Evolutionary conservation across 257 asterid species (phyloP).

Genomic region (Solanum bulbocastanum): DNA sequence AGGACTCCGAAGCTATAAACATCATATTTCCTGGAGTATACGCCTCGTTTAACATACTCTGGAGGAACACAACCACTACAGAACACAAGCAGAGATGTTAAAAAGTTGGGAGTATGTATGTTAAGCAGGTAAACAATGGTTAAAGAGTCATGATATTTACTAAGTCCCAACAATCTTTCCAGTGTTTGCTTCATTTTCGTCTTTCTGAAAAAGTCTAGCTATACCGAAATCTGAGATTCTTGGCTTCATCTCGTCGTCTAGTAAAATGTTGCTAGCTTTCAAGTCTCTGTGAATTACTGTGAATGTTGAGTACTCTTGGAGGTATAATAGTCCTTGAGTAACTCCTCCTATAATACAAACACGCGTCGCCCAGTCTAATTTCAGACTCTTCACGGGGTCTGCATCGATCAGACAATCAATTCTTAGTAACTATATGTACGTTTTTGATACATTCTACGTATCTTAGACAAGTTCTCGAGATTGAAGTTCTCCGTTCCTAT

Average conservation of each 20-base stretch:
- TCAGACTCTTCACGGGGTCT: conserved; percentile 13
- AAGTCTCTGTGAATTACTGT: conserved; percentile 32
- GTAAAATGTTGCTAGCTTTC: conserved; percentile 25
- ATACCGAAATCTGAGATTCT: conserved; percentile 28
- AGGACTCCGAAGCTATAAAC: conserved; percentile 35
- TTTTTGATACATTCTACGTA: neutral
- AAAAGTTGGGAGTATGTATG: too few species aligned
- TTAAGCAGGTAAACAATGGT: neutral
- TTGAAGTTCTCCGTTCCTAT: neutral
- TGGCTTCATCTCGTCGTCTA: conserved; percentile 20
- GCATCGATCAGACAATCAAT: neutral
- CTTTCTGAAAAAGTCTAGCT: conserved; percentile 21
- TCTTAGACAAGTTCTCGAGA: neutral
- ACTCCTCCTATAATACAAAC: conserved; percentile 27
- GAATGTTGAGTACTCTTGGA: conserved; percentile 28
- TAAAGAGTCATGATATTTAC: conserved; percentile 7
- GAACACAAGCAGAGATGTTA: neutral
- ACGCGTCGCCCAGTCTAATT: conserved; percentile 20
- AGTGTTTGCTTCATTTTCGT: conserved; percentile 20
- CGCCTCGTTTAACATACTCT: conserved; percentile 25
- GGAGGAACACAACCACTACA: conserved; percentile 36
- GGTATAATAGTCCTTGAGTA: conserved; percentile 36
- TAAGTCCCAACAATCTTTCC: conserved; percentile 28
- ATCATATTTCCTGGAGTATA: conserved; percentile 29
- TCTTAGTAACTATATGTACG: neutral